Evolutionary conservation across 75 land plant genomes (phyloP).

Genomic region (Pinus albicaulis): DNA sequence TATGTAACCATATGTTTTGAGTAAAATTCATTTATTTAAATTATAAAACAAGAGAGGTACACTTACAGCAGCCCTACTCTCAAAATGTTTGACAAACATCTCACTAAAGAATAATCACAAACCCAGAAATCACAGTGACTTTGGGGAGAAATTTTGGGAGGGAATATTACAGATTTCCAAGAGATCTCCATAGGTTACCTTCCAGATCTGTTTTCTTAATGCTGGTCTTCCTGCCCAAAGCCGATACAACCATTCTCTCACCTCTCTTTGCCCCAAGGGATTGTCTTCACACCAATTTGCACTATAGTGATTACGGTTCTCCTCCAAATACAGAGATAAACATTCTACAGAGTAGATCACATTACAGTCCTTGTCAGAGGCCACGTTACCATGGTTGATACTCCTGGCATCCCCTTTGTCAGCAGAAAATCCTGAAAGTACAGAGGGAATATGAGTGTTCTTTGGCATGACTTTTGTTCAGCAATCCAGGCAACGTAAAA

Average conservation of each 20-base stretch:
- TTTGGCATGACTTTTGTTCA: neutral
- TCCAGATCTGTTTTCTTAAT: slow-evolving; percentile 73
- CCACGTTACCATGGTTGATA: neutral
- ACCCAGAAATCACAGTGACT: no score
- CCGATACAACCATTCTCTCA: slow-evolving; percentile 84
- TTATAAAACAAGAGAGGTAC: no score
- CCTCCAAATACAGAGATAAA: slow-evolving; percentile 56
- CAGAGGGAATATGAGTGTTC: neutral
- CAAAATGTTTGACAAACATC: no score
- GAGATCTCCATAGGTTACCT: slow-evolving; percentile 48
- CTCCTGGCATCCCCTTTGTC: slow-evolving; percentile 2
- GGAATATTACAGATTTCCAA: neutral
- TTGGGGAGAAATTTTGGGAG: no score
- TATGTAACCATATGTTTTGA: no score
- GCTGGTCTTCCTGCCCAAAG: slow-evolving; percentile 75
- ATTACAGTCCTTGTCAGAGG: slow-evolving; percentile 2
- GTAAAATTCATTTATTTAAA: no score
- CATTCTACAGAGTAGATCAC: slow-evolving; percentile 53
- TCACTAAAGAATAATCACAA: no score
- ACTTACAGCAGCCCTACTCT: no score
- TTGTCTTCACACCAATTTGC: slow-evolving; percentile 69
- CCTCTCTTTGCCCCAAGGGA: slow-evolving; percentile 63
- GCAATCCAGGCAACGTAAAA: neutral
- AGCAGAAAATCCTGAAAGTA: neutral
- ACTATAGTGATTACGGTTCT: slow-evolving; percentile 73